phyloP scores from a whole-genome alignment of 306 rosid species.

The Rosa multiflora region DNA sequence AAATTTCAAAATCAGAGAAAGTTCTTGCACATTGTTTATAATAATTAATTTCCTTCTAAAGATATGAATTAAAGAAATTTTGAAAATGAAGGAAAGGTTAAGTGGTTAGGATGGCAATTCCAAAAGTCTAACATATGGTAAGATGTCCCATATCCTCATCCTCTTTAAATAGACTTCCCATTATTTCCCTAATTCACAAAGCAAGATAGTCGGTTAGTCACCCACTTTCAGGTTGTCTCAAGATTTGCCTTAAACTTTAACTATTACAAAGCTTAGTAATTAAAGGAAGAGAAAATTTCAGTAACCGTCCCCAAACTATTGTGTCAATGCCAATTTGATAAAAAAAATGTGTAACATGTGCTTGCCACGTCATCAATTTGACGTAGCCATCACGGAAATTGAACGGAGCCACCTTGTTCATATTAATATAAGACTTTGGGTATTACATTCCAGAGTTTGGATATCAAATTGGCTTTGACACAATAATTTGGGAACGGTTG shows the following conservation, averaged over 20 bases:
- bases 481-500: too few species aligned
- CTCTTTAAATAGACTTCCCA: not conserved
- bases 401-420: too few species aligned
- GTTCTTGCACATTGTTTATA: slow-evolving; percentile 23
- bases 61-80: not conserved
- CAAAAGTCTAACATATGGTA: slow-evolving; percentile 24
- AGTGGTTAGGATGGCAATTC: slow-evolving; percentile 42
- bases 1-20: slow-evolving; percentile 9
- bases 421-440: too few species aligned
- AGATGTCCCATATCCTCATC: not conserved
- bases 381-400: too few species aligned
- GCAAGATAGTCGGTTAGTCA: not conserved
- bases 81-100: slow-evolving; percentile 32
- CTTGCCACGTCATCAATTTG: too few species aligned
- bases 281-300: not conserved
- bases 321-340: too few species aligned
- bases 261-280: not conserved
- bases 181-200: not conserved
- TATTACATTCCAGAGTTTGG: too few species aligned
- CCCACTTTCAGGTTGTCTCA: not conserved
- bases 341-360: too few species aligned
- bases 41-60: not conserved
- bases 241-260: not conserved
- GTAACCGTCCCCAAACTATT: too few species aligned
- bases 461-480: too few species aligned